Conservation (phyloP, 1,284 basidiomycete species). For the Leccinum cinnamomeum region DNA sequence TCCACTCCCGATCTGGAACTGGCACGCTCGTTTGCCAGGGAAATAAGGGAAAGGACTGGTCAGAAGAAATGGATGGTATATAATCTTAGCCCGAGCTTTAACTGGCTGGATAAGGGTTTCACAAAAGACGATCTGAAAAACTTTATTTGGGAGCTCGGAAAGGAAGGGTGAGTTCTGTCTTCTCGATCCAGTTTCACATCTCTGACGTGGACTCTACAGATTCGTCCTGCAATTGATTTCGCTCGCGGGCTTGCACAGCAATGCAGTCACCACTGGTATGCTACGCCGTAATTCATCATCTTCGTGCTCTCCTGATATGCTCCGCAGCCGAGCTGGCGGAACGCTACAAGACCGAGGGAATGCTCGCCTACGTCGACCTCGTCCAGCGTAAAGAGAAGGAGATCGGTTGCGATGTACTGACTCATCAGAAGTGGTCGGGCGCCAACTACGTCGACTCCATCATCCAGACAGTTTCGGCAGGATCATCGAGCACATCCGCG, state of each 20-base stretch:
- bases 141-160: constrained; percentile 90
- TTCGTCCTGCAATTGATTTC: constrained; percentile 87
- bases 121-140: constrained; percentile 74
- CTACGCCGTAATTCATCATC: constrained; percentile 3
- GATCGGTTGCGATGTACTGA: constrained; percentile 89
- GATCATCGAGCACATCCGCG: constrained; percentile 80
- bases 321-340: constrained; percentile 68
- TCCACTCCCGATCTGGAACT: constrained; percentile 81
- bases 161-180: constrained; percentile 65
- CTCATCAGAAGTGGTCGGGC: constrained; percentile 91
- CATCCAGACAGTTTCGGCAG: constrained; percentile 74
- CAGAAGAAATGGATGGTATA: constrained; percentile 81
- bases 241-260: constrained; percentile 85
- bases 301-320: constrained; percentile 5
- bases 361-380: constrained; percentile 85
- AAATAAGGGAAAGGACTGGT: constrained; percentile 62
- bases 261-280: constrained; percentile 76
- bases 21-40: constrained; percentile 76
- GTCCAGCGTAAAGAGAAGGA: constrained; percentile 88
- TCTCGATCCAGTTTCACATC: constrained; percentile 6
- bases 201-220: constrained; percentile 35
- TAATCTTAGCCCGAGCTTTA: constrained; percentile 92
- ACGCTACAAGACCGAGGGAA: constrained; percentile 79
- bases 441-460: constrained; percentile 86
- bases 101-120: constrained; percentile 87